Conservation (phyloP, 352 stramenopile genomes). For the Peronospora tabacina region DNA sequence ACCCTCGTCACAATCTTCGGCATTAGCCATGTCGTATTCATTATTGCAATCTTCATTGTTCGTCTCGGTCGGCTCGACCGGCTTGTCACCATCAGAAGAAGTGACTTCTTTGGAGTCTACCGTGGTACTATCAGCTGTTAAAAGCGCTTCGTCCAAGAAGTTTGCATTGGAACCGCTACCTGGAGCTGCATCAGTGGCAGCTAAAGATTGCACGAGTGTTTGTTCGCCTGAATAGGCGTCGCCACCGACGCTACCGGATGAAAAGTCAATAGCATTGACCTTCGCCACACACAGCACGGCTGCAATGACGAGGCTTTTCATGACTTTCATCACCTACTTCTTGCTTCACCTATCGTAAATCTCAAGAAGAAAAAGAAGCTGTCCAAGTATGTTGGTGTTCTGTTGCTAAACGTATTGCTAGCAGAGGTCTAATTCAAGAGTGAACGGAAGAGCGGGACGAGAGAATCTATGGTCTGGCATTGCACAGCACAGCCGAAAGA, state of each 20-base stretch:
- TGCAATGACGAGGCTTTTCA: slow-evolving; percentile 40
- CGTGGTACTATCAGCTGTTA: no score
- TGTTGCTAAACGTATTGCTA: background rate
- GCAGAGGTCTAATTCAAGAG: slow-evolving; percentile 31
- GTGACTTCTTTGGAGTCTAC: no score
- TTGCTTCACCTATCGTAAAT: slow-evolving; percentile 5
- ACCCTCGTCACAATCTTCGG: no score
- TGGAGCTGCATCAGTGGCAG: no score
- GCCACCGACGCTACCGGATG: background rate
- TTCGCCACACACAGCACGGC: slow-evolving; percentile 45
- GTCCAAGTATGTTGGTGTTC: background rate
- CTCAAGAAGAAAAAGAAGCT: background rate
- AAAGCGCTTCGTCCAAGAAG: no score
- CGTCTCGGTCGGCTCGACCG: no score
- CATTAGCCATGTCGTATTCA: background rate
- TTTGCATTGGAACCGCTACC: no score
- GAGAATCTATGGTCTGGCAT: slow-evolving; percentile 2
- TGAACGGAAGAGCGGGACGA: slow-evolving; percentile 10
- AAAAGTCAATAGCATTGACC: slow-evolving; percentile 54
- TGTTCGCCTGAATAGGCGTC: no score
- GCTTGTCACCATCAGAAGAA: no score
- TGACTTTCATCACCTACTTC: slow-evolving; percentile 28
- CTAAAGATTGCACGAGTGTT: no score
- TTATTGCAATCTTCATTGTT: background rate
- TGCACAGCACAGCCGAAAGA: background rate